Percentiles rank a stretch among this genome's conserved stretches.
Conservation (phyloP, 1,284 basidiomycete species). For the Vanrija sp. region DNA sequence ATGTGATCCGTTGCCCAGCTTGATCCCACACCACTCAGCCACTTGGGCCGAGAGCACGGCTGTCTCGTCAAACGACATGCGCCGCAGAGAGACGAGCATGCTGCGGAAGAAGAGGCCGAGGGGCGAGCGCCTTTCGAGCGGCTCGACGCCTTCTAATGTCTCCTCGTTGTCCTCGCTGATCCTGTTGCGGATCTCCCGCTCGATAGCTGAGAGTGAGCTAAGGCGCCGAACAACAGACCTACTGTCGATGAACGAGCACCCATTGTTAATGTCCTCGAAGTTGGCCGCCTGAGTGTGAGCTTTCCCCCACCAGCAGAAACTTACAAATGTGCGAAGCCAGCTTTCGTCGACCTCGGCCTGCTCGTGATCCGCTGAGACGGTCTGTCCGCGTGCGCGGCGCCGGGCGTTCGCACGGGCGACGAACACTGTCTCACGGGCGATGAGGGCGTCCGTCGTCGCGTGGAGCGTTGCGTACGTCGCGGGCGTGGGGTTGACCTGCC, state of each 20-base stretch:
- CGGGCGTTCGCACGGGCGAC: slow-evolving; percentile 19
- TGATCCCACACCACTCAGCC: slow-evolving; percentile 34
- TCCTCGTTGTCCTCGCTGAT: slow-evolving; percentile 37
- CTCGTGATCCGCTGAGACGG: slow-evolving; percentile 12
- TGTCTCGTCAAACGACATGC: slow-evolving; percentile 42
- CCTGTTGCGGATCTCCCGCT: slow-evolving; percentile 31
- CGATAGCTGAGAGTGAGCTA: slow-evolving; percentile 19
- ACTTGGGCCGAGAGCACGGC: slow-evolving; percentile 29
- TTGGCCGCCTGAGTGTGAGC: not conserved
- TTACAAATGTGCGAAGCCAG: slow-evolving; percentile 35
- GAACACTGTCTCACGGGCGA: slow-evolving; percentile 20
- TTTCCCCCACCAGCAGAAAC: not conserved
- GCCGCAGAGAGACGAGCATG: slow-evolving; percentile 31
- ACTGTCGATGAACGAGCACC: slow-evolving; percentile 33
- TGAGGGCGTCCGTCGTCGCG: slow-evolving; percentile 25
- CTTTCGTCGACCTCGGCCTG: slow-evolving; percentile 19
- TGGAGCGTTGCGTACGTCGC: slow-evolving; percentile 22
- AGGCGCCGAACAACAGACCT: not conserved
- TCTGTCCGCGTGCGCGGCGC: slow-evolving; percentile 23
- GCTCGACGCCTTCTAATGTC: slow-evolving; percentile 7
- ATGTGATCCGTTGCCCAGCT: not conserved
- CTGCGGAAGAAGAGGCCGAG: slow-evolving; percentile 41
- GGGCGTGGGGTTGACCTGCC: slow-evolving; percentile 28
- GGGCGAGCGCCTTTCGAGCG: slow-evolving; percentile 33
- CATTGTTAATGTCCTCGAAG: slow-evolving; percentile 28